These are phyloP conservation scores for Didymella pomorum DNA, from an alignment of 2,329 filamentous ascomycete species.

Conservation along the genomic window DNA sequence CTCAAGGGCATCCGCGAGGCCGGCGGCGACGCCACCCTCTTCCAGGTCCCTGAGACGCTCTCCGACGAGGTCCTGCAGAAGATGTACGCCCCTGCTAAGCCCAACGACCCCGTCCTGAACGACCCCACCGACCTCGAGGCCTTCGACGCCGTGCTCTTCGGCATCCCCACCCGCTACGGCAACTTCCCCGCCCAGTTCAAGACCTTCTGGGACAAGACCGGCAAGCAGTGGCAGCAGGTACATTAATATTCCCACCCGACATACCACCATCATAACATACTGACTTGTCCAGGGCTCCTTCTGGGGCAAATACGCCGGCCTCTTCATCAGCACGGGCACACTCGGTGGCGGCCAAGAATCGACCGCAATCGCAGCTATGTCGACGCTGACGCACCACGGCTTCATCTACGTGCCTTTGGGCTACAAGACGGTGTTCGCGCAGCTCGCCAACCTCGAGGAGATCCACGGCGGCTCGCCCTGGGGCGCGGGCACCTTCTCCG, in stretches of 20 bases:
- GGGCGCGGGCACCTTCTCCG: slow-evolving; percentile 92
- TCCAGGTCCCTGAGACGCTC: slow-evolving; percentile 90
- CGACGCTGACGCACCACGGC: slow-evolving; percentile 89
- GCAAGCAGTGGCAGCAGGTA: slow-evolving; percentile 76
- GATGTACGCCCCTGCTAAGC: slow-evolving; percentile 88
- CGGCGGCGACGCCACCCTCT: slow-evolving; percentile 82
- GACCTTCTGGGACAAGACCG: slow-evolving; percentile 89
- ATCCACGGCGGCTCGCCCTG: slow-evolving; percentile 87
- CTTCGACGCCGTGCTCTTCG: slow-evolving; percentile 91
- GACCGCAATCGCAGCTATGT: slow-evolving; percentile 81
- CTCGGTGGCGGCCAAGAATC: slow-evolving; percentile 90
- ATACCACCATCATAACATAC: too few species aligned
- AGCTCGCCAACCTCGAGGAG: slow-evolving; percentile 76
- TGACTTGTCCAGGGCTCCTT: slow-evolving; percentile 64
- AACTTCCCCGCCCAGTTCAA: slow-evolving; percentile 99
- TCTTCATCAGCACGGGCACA: slow-evolving; percentile 89
- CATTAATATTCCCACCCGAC: neutral
- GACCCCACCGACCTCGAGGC: slow-evolving; percentile 68
- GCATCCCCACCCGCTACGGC: slow-evolving; percentile 92
- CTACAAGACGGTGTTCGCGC: slow-evolving; percentile 79
- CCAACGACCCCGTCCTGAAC: slow-evolving; percentile 65
- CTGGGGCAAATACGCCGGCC: slow-evolving; percentile 86
- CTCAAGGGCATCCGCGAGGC: slow-evolving; percentile 88
- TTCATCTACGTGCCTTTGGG: slow-evolving; percentile 96
- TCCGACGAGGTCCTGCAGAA: slow-evolving; percentile 81